Conservation (phyloP, 2,329 filamentous ascomycete species). For the Apiospora aurea region DNA sequence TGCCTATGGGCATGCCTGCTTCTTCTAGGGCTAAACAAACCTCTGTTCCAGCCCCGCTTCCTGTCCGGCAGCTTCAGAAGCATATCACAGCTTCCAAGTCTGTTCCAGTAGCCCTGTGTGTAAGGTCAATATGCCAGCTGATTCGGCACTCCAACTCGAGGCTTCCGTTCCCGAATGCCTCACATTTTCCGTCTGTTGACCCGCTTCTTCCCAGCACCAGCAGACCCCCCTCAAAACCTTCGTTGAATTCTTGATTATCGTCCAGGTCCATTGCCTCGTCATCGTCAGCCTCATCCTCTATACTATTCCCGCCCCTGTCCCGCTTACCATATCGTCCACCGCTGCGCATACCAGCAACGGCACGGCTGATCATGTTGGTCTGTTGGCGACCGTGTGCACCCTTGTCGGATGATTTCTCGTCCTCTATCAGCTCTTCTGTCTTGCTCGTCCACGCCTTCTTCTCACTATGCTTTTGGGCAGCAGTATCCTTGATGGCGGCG, state of each 20-base stretch:
- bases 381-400: slow-evolving; percentile 38
- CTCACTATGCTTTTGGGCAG: slow-evolving; percentile 59
- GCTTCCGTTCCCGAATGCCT: not conserved
- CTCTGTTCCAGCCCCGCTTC: not conserved
- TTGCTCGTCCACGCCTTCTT: slow-evolving; percentile 55
- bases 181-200: slow-evolving; percentile 62
- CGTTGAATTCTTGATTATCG: slow-evolving; percentile 56
- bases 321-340: slow-evolving; percentile 29
- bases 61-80: not conserved
- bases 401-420: slow-evolving; percentile 44
- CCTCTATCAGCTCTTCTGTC: slow-evolving; percentile 57
- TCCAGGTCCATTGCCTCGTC: slow-evolving; percentile 65
- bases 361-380: slow-evolving; percentile 35
- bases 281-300: slow-evolving; percentile 45
- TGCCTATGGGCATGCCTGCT: not conserved
- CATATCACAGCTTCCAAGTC: not conserved
- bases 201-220: slow-evolving; percentile 52
- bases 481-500: slow-evolving; percentile 65
- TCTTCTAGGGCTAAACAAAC: not conserved
- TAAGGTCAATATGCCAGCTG: not conserved
- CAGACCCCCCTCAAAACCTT: slow-evolving; percentile 45
- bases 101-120: not conserved
- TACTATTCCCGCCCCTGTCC: slow-evolving; percentile 36
- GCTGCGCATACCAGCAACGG: slow-evolving; percentile 31
- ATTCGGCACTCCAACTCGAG: not conserved